Evolutionary conservation across 768 basidiomycete genomes (phyloP), one percentile per base, ranked within the genome.

Genomic region (Galerina marginata): DNA sequence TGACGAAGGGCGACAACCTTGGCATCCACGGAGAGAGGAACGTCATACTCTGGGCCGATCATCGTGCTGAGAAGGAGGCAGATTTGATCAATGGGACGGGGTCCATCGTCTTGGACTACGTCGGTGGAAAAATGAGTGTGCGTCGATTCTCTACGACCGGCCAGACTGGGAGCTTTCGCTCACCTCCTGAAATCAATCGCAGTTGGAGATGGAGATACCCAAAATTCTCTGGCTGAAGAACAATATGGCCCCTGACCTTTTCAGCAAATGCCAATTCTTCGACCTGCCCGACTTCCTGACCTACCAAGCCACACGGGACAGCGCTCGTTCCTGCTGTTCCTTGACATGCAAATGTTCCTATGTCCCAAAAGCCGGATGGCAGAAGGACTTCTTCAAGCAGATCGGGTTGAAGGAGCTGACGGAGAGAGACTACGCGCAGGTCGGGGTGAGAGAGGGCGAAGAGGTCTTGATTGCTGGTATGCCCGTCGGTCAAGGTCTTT

Each of bases 181-280:
- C 12, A 40, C 29, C 56, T 15, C 26, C 61, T 47, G 47, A 15
- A 53, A 25, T 38, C 48, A 52, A 33, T 29, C 50, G 11, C 63
- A 97, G 93, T 84, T 98, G 44, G 96, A 99, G 75, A 99, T 99
- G 97, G 96, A 98, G 75, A 87, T 98, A 45, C 96, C 96, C 0
- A 99, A 99, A 74, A 90, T 96, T 33, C 86, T 99, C 29, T 99
- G 97, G 97, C 83, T 99, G 44, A 98, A 96, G 74, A 89, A 86
- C 60, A 81, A 91, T 77, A 96, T 99, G 95, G 70, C 83, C 2
- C 71, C 85, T 0, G 76, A 83, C 10, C 80, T 79, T 15, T 99
- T 99, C 76, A 74, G 83, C 23, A 79, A 79, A 55, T 92, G 90
- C 75, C 90, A 93, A 67, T 92, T 92, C 78, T 92, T 89, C 73